Percentiles rank a stretch among this genome's conserved stretches.
phyloP scores from a whole-genome alignment of 257 asterid species.

The Solanum ossicruentum region DNA sequence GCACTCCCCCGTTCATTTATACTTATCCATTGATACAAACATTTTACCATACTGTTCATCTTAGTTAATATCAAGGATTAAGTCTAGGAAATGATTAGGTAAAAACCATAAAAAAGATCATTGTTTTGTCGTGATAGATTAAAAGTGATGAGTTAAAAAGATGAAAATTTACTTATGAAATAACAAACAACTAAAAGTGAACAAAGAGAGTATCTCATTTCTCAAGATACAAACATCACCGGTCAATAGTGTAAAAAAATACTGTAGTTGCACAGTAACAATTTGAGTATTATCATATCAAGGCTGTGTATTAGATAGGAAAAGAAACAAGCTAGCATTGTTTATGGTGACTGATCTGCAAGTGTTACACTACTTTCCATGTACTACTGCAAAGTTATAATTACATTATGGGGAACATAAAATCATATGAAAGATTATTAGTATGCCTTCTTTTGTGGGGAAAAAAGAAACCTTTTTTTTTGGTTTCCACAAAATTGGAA shows the following conservation, averaged over 20 bases:
- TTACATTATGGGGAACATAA: constrained; percentile 13
- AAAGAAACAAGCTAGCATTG: background rate
- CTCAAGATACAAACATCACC: background rate
- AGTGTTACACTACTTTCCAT: background rate
- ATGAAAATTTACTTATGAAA: no score
- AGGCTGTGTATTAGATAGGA: background rate
- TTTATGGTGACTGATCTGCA: background rate
- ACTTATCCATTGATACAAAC: no score
- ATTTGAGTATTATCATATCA: background rate
- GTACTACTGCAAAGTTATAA: constrained; percentile 2
- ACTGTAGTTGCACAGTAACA: background rate
- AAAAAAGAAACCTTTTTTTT: background rate
- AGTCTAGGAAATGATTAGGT: no score
- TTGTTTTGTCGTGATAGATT: no score
- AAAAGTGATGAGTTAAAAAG: no score
- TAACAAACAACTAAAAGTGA: no score
- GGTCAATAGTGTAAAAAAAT: background rate
- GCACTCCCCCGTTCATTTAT: no score
- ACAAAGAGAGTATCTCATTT: no score
- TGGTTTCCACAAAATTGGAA: background rate
- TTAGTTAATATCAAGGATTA: no score
- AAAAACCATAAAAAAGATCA: no score
- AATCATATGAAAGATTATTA: background rate
- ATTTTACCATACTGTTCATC: no score
- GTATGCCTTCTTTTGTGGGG: constrained; percentile 2